Base-by-base conservation (phyloP, 2,329 filamentous ascomycete species). In the Aspergillus melleus region DNA sequence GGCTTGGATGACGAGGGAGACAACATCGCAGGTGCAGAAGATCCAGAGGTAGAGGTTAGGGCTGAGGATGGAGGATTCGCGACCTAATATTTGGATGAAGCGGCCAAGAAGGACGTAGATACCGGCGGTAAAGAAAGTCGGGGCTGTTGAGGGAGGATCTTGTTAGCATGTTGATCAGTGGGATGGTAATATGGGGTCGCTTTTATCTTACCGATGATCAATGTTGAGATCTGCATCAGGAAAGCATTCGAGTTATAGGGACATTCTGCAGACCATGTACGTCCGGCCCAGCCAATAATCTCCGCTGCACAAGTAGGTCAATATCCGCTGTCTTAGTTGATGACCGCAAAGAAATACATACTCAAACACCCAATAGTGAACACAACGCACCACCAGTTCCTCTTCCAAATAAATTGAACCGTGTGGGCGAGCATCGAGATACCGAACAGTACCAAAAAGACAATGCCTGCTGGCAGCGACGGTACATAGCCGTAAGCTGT, bases 1-100 rank as follows among this genome's bases (percentile, higher is more conserved):
- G 32, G 82, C 84, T 72, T 87, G 84, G 36, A 86, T 74, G 58
- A 79, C 74, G 36, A 86, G 81, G 6, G 83, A 85, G 60, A 85
- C 58, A 36, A 86, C 58, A 59, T 86, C 83, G 68, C 78, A 80
- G 42, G 80, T 80, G 67, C 84, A 82, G 68, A 83, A 83, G 62
- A 83, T 75, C 70, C 76, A 78, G 56, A 81, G 75, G 63, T 83
- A 83, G 55, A 77, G 70, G 30, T 68, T 75, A 1, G 81, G 74
- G 6, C 70, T 70, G 8, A 83, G 66, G 30, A 79, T 63, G 36
- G 79, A 81, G 55, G 78, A 80, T 54, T 78, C 61, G 3, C 70
- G 73, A 8, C 81, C 81, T 16, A 81, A 68, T 11, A 76, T 58
- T 26, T 72, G 67, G 70, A 84, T 83, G 59, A 83, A 76, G 32